These are phyloP conservation scores for Amoebophrya sp. DNA, from an alignment of 169 alveolate genomes.

Conservation along the genomic window DNA sequence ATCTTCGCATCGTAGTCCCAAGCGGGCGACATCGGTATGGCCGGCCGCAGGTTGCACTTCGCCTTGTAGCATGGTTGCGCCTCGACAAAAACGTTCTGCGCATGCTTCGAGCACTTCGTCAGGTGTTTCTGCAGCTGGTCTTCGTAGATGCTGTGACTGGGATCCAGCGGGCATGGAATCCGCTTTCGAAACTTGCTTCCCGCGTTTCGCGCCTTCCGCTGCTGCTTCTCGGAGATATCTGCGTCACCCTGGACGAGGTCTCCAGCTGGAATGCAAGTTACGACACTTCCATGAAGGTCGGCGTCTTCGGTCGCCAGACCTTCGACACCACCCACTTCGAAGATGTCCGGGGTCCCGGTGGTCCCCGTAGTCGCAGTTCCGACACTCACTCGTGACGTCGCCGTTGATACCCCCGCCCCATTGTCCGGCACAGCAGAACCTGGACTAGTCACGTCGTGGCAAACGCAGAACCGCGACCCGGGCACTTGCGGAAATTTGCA, in stretches of 20 bases:
- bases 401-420: too few relatives aligned
- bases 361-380: too few relatives aligned
- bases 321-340: not conserved
- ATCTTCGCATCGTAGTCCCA: too few relatives aligned
- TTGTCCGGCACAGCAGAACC: too few relatives aligned
- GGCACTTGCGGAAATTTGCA: not conserved
- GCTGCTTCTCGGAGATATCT: not conserved
- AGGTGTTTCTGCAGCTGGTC: not conserved
- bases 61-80: not conserved
- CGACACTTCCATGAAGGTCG: not conserved
- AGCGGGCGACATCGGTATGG: too few relatives aligned
- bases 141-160: not conserved
- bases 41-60: too few relatives aligned
- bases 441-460: not conserved
- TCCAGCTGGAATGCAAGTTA: not conserved
- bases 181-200: not conserved
- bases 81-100: not conserved
- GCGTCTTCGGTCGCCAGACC: not conserved
- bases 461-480: not conserved
- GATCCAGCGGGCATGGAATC: not conserved
- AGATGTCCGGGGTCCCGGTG: too few relatives aligned
- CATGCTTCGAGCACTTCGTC: not conserved
- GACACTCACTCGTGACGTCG: too few relatives aligned
- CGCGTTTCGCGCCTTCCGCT: not conserved
- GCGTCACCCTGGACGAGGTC: too few relatives aligned